These are phyloP conservation scores for Phyllostachys edulis DNA, from an alignment of 176 grass and related monocot species.

Conservation along the genomic window DNA sequence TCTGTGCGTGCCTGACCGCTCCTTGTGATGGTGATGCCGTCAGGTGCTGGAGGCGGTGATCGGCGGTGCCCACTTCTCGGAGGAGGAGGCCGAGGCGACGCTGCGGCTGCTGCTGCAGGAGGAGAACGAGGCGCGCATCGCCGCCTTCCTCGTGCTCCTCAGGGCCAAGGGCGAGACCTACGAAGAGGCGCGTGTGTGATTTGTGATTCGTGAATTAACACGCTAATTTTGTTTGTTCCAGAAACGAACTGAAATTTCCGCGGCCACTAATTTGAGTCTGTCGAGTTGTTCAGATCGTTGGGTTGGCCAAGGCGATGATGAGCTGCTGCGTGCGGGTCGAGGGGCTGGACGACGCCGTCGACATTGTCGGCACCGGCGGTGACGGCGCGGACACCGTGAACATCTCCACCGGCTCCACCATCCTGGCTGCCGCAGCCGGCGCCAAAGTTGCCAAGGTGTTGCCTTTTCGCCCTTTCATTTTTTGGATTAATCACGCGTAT, in stretches of 20 bases:
- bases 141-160: slow-evolving; percentile 92
- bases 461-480: neutral
- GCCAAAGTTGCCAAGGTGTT: slow-evolving; percentile 84
- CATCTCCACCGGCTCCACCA: slow-evolving; percentile 91
- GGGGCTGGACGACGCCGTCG: slow-evolving; percentile 64
- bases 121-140: slow-evolving; percentile 68
- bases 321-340: slow-evolving; percentile 56
- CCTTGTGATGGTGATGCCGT: neutral
- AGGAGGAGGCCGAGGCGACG: slow-evolving; percentile 75
- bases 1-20: neutral
- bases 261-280: neutral
- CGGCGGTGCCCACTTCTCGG: slow-evolving; percentile 61
- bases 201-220: neutral
- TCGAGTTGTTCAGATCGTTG: slow-evolving; percentile 60
- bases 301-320: slow-evolving; percentile 87
- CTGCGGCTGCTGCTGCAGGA: slow-evolving; percentile 66
- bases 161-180: slow-evolving; percentile 94
- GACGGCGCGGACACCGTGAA: slow-evolving; percentile 92
- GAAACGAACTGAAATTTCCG: neutral
- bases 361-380: slow-evolving; percentile 93
- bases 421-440: slow-evolving; percentile 83
- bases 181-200: slow-evolving; percentile 53
- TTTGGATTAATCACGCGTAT: neutral
- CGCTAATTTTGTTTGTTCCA: neutral
- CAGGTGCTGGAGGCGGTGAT: slow-evolving; percentile 86